phyloP scores from a whole-genome alignment of 169 alveolate species.

The Blepharisma undulans region DNA sequence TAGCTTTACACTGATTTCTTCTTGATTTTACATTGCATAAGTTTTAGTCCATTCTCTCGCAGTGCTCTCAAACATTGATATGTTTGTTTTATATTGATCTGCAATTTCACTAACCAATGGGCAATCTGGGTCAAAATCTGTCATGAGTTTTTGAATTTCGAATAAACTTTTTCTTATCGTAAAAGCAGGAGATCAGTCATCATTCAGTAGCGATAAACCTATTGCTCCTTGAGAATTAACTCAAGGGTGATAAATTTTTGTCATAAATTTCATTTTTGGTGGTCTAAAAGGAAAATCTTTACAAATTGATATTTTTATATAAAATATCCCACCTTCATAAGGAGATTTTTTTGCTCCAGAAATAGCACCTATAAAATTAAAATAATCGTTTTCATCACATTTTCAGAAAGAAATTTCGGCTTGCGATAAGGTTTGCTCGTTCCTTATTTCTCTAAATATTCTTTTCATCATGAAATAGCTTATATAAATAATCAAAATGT shows the following conservation, averaged over 20 bases:
- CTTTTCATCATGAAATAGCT: too few relatives aligned
- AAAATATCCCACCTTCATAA: slow-evolving; percentile 37
- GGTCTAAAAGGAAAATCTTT: slow-evolving; percentile 19
- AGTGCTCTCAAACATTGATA: too few relatives aligned
- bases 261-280: slow-evolving; percentile 20
- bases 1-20: too few relatives aligned
- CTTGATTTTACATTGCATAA: too few relatives aligned
- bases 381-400: too few relatives aligned
- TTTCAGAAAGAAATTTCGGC: too few relatives aligned
- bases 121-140: neutral
- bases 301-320: neutral
- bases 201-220: neutral
- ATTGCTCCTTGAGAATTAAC: neutral
- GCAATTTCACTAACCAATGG: slow-evolving; percentile 37
- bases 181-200: neutral
- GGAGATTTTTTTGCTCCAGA: slow-evolving; percentile 26
- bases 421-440: too few relatives aligned
- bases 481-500: too few relatives aligned
- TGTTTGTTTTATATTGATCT: neutral
- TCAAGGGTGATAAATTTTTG: slow-evolving; percentile 33
- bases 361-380: too few relatives aligned
- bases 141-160: neutral
- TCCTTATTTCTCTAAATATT: too few relatives aligned
- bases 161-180: neutral
- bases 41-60: too few relatives aligned